Base-by-base conservation (phyloP, 306 rosid genomes). In the Rubus idaeus region DNA sequence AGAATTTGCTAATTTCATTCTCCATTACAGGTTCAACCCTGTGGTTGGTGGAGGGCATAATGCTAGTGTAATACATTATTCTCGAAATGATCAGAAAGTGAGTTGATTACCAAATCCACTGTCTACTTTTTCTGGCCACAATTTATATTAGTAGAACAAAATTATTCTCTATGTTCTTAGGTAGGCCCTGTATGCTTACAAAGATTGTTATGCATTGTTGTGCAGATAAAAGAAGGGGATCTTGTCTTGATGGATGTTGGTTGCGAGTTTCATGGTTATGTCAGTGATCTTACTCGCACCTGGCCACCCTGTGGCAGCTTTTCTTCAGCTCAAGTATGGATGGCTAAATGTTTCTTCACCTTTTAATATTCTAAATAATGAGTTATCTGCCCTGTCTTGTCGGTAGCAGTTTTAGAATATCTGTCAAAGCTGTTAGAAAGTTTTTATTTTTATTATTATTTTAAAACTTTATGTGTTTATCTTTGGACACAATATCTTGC, bases 191-290 rank as follows among this genome's bases (percentile, higher is more conserved):
- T 44, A 4, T 51, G 17, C 68, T 51, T 76, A 75, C 74, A 61
- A 47, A n/a, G 64, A 21, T 78, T 41, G 26, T 13, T 41, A 44
- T 83, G 47, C 41, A 35, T 56, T 55, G 0, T 80, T 81, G 79
- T 78, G 83, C 89, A 92, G 99, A 84, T 95, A 73, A 85, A 85
- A 86, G 88, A 89, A 62, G 97, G 97, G 60, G 94, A 92, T 77
- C 91, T 95, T 84, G 99, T 95, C 73, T 86, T 95, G 86, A 91
- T 90, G 99, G 99, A 95, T 80, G 76, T 95, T 82, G 97, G 99
- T 49, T 95, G 99, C 73, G 99, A 95, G 83, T 80, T 88, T 80
- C 97, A 92, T 76, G 96, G 97, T 62, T 90, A 95, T 88, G 86
- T 63, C 77, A 95, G 97, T 77, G 99, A 95, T 89, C 92, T 92